These are phyloP conservation scores for Tephrocybe sp. DNA, from an alignment of 768 basidiomycete species.

Conservation along the genomic window DNA sequence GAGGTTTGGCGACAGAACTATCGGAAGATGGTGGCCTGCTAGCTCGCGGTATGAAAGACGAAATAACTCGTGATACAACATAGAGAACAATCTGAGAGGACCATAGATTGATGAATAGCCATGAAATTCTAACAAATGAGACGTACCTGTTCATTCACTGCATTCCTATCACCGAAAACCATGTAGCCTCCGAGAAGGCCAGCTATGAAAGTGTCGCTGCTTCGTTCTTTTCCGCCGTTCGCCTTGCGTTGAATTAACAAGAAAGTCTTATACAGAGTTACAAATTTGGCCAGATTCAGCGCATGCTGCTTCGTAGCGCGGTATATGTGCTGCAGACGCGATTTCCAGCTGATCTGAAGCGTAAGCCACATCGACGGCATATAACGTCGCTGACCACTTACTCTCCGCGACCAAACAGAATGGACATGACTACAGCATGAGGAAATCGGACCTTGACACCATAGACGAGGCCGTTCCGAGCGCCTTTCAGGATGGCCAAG, in stretches of 20 bases:
- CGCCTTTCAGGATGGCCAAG: constrained; percentile 92
- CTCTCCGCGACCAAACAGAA: constrained; percentile 92
- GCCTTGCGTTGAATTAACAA: constrained; percentile 79
- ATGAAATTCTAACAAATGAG: background rate
- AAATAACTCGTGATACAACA: constrained; percentile 88
- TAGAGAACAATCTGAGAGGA: constrained; percentile 86
- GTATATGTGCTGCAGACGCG: constrained; percentile 69
- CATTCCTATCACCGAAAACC: constrained; percentile 82
- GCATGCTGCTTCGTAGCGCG: constrained; percentile 90
- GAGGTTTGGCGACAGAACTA: constrained; percentile 53
- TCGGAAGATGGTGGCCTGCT: constrained; percentile 50
- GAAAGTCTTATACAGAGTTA: constrained; percentile 87
- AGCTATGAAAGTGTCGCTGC: constrained; percentile 86
- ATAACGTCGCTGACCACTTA: constrained; percentile 41
- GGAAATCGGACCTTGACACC: constrained; percentile 92
- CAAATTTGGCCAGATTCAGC: constrained; percentile 90
- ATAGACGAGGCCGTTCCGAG: constrained; percentile 87
- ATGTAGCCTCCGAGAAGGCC: constrained; percentile 91
- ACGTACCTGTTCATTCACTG: constrained; percentile 89
- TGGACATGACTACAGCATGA: constrained; percentile 95
- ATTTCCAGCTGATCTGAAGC: constrained; percentile 57
- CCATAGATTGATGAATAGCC: constrained; percentile 6
- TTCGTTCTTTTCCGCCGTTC: constrained; percentile 82
- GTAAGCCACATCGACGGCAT: constrained; percentile 14
- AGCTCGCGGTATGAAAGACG: constrained; percentile 88